These are phyloP conservation scores for Colletotrichum trifolii DNA, from an alignment of 2,329 filamentous ascomycete genomes.

Conservation along the genomic window DNA sequence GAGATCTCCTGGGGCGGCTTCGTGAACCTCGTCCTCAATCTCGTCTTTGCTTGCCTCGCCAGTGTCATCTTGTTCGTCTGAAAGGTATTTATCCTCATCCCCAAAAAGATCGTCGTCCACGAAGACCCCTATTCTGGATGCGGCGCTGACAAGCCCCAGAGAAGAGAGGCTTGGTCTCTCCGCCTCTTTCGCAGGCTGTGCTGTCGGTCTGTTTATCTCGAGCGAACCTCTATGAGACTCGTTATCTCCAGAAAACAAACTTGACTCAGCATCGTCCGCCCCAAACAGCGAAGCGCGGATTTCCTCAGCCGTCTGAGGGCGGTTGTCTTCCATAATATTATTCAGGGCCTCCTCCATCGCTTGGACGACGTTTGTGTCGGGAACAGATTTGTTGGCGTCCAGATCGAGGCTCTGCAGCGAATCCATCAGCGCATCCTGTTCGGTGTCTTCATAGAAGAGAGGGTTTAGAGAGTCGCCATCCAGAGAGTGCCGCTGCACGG, in stretches of 20 bases:
- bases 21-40: slow-evolving; percentile 85
- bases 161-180: slow-evolving; percentile 91
- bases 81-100: slow-evolving; percentile 85
- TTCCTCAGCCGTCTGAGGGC: slow-evolving; percentile 71
- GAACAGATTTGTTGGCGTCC: slow-evolving; percentile 69
- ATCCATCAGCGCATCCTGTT: slow-evolving; percentile 74
- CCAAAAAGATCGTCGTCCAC: slow-evolving; percentile 92
- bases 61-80: slow-evolving; percentile 85
- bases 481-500: slow-evolving; percentile 71
- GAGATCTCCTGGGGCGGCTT: slow-evolving; percentile 93
- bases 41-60: slow-evolving; percentile 67
- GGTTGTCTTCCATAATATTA: slow-evolving; percentile 84
- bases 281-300: slow-evolving; percentile 75
- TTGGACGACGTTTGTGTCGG: slow-evolving; percentile 85
- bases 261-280: slow-evolving; percentile 61
- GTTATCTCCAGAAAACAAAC: slow-evolving; percentile 65
- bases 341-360: slow-evolving; percentile 93
- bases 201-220: slow-evolving; percentile 56
- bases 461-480: slow-evolving; percentile 66
- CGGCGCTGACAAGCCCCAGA: slow-evolving; percentile 87
- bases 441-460: slow-evolving; percentile 84
- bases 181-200: slow-evolving; percentile 53
- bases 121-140: slow-evolving; percentile 91
- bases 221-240: slow-evolving; percentile 72
- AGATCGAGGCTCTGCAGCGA: slow-evolving; percentile 85